Base-by-base conservation (phyloP, 148 eudicot species). In the Cornus kousa region DNA sequence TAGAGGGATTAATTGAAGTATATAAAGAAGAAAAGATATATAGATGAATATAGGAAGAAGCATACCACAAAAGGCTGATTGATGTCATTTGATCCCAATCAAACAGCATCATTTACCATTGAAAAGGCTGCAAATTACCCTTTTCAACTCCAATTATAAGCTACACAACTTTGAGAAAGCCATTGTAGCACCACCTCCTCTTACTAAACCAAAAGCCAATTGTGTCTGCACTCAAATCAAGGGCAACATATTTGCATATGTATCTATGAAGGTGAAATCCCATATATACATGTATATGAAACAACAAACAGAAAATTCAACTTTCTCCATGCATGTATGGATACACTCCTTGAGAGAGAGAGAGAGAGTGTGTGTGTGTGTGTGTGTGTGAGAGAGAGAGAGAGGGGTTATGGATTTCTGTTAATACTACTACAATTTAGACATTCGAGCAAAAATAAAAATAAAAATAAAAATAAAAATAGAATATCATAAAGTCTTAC, bases 311-410 rank as follows among this genome's bases (percentile, higher is more conserved):
- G 37, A 65, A 75, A 39, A 65, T 39, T 28, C 43, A 39, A 39
- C 43, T 64, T 28, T 43, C 31, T 76, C 66, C 78, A 28, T 76
- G 78, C 78, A 76, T 76, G 71, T 68, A 76, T 65, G 66, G 60
- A 76, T 76, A 70, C 6, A 5, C 7, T 46, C 2, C 35, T 50
- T 2, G 64, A 62, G 66, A 20, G 66, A 62, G 66, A 53, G 43
- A 28, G 53, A 37, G n/a, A n/a, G n/a, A n/a, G n/a, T n/a, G n/a
- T n/a, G n/a, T 28, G 28, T 28, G 28, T 28, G 28, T 28, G 28
- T 28, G 28, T 28, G 28, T 28, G 28, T 28, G 28, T 0, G 62
- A 75, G 60, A 35, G 53, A 17, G 78, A 17, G 78, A 5, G 62
- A 48, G 59, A 31, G 37, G 59, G 59, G n/a, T 67, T 31, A 9